Base-by-base conservation (phyloP, 1,284 basidiomycete genomes). In the Termitomyces sp. region DNA sequence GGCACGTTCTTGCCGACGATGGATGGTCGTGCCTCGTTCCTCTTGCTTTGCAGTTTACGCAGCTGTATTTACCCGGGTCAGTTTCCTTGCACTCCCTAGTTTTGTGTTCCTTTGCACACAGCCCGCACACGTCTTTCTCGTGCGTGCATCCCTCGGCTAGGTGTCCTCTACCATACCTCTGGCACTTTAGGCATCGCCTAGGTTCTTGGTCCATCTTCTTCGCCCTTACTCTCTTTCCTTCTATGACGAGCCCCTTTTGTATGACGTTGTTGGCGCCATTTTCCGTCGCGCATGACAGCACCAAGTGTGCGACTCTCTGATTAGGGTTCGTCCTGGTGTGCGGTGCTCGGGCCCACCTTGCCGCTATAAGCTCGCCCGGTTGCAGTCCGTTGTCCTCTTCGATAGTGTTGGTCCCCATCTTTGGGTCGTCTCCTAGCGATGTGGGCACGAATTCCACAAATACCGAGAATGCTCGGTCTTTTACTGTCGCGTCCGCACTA, bases 121-220 rank as follows among this genome's bases (percentile, higher is more conserved):
- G 7, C 1, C 40, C 45, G 11, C 52, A 53, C 8, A 24, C 26
- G 5, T 57, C 31, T 13, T 54, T 42, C 10, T 30, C 34, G n/a
- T 49, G 43, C n/a, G 6, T 31, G 33, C 55, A 57, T 24, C 53
- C 38, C 2, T 38, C 19, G 5, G 47, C 49, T 3, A 53, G 16
- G 30, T 57, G 55, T 3, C 43, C 49, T 18, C 18, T 43, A 7
- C 40, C 19, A n/a, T 40, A 33, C 30, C 33, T 33, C 18, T 55
- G 49, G 30, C 54, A 55, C 37, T 54, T 54, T 13, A 50, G 28
- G 42, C 55, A 53, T 1, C 38, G 43, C 19, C 43, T 34, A 11
- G 48, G 55, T 30, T 57, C 55, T 6, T 31, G 48, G n/a, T 49
- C 34, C 18, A 46, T 48, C 19, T 57, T 57, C 24, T 41, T 46